Evolutionary conservation across 495 filamentous ascomycete species (phyloP), one percentile per base, ranked within the genome.

Genomic region (Melanomma pulvis-pyrius): DNA sequence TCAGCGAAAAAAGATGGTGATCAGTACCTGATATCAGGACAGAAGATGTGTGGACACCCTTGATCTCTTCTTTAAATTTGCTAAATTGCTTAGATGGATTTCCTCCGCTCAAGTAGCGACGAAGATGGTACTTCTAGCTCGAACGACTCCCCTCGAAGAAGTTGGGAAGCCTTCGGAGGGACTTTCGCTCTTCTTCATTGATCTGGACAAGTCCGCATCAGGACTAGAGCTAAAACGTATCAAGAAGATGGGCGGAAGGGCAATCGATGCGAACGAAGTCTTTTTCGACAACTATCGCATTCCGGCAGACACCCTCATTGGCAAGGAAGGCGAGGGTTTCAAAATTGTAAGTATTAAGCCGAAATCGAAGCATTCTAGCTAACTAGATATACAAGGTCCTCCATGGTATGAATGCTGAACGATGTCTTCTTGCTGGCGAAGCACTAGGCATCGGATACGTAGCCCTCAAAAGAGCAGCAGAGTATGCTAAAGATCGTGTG

Each of bases 371-470:
- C 34, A 9, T 21, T 56, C 61, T 19, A 13, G 8, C 39, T 3
- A 36, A 25, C 29, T 41, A 12, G 6, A 24, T 24, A 48, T 48
- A 3, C 49, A 29, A 76, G 77, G 82, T 93, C 41, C 80, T 92
- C 6, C 90, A 92, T 74, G 90, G 90, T 24, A 90, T 93, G 90
- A 93, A 92, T 65, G 89, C 90, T 5, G 90, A 93, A 75, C 84
- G 90, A 29, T 90, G 87, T 71, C 82, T 92, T 3, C 80, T 92
- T 0, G 89, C 88, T 15, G 90, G 88, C 41, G 90, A 92, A 80
- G 89, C 90, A 0, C 77, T 92, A 2, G 90, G 90, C 5, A 79
- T 92, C 4, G 90, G 90, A 0, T 92, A 92, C 68, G 88, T 83
- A 0, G 90, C 90, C 1, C 78, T 93, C 26, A 80, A 82, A 41